phyloP scores from a whole-genome alignment of 208 protist genomes.

The Vickermania spadyakhi region DNA sequence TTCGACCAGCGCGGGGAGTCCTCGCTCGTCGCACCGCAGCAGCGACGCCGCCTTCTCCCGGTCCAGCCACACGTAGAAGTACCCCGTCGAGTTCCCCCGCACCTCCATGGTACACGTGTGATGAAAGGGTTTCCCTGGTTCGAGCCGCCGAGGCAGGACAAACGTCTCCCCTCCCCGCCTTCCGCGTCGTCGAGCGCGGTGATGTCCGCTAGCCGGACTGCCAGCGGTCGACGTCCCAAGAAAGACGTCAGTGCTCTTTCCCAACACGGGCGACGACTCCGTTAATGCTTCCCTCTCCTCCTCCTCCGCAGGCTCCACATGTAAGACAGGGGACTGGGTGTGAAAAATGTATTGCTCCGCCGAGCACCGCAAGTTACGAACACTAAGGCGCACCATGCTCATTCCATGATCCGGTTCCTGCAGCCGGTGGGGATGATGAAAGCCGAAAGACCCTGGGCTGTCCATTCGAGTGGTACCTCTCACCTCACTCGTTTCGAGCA shows the following conservation, averaged over 20 bases:
- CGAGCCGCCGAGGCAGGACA: background rate
- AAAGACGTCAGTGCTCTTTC: no score
- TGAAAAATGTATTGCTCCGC: background rate
- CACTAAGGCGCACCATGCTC: background rate
- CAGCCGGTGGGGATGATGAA: background rate
- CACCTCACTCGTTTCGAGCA: background rate
- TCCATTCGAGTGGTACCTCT: background rate
- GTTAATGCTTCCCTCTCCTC: no score
- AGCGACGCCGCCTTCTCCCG: constrained; percentile 42
- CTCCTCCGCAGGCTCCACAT: background rate
- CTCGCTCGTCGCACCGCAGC: constrained; percentile 40
- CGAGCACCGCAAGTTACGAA: background rate
- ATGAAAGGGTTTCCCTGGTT: background rate
- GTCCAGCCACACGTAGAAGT: constrained; percentile 63
- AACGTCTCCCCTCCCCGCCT: background rate
- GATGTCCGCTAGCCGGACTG: background rate
- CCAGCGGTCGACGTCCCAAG: background rate
- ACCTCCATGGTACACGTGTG: constrained; percentile 16
- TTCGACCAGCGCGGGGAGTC: constrained; percentile 39
- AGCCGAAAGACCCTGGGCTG: background rate
- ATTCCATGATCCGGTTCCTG: background rate
- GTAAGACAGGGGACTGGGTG: constrained; percentile 4
- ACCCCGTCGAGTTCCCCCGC: constrained; percentile 17
- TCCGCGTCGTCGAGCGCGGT: background rate
- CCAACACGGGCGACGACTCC: no score